Base-by-base conservation (phyloP, 2,329 filamentous ascomycete species). In the Pyrenochaeta sp. region DNA sequence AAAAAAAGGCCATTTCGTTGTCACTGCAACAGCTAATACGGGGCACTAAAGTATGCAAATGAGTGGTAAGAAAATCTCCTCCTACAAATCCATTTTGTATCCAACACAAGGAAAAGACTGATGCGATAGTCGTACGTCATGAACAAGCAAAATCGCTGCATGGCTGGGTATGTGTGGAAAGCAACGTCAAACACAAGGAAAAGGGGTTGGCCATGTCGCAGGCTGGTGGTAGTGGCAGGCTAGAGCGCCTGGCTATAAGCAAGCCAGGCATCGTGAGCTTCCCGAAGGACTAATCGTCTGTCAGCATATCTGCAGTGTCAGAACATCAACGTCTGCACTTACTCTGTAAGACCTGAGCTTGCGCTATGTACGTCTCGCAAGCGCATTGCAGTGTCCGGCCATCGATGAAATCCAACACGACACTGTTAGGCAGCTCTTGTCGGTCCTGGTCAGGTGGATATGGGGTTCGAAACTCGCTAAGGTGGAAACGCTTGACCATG, bases 351-450 rank as follows among this genome's bases (percentile, higher is more conserved):
- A 77, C 73, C 40, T 71, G 67, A 12, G 63, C 63, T 60, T 77
- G 74, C 21, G 64, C 68, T 4, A 58, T 59, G 48, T 67, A 64
- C 30, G 71, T 73, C 58, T 75, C 72, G 43, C 74, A 77, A 35
- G 87, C 86, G 67, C 84, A 85, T 69, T 89, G 87, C 46, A 90
- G 75, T 7, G 83, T 85, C 32, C 83, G 82, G 18, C 86, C 86
- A 61, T 88, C 84, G 20, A 81, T 71, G 55, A 89, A 85, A 62
- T 88, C 85, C 30, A 89, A 77, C 23, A 88, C 72, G 32, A 90
- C 84, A 45, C 92, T 97, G 78, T 97, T 91, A 2, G 94, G 92
- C 46, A 99, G 82, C 78, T 99, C 95, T 77, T 97, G 90, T 63
- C 91, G 82, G 71, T 98, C 95, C 54, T 96, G 88, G 73, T 98